Percentiles rank a stretch among this genome's conserved stretches.
Conservation (phyloP, 495 filamentous ascomycete species). For the Neurospora pannonica region DNA sequence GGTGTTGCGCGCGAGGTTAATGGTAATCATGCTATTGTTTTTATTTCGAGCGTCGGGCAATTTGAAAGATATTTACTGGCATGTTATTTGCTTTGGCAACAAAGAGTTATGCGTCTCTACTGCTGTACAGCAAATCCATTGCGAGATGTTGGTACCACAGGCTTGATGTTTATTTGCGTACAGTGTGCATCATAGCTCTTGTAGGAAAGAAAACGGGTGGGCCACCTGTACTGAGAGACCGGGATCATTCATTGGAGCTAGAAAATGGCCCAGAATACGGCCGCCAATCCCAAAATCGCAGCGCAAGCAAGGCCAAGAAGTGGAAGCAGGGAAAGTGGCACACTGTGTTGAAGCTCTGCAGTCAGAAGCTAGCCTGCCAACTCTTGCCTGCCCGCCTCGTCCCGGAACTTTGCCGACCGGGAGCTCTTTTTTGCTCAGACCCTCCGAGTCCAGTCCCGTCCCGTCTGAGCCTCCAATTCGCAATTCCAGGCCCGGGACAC, state of each 20-base stretch:
- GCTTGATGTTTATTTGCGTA: not conserved
- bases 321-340: not conserved
- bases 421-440: slow-evolving; percentile 29
- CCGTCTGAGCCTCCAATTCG: slow-evolving; percentile 5
- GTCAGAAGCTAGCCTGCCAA: not conserved
- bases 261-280: not conserved
- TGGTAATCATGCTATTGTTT: not conserved
- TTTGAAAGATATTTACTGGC: not conserved
- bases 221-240: not conserved
- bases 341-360: not conserved
- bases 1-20: not conserved
- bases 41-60: not conserved
- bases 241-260: not conserved
- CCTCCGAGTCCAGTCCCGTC: not conserved
- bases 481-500: slow-evolving; percentile 19
- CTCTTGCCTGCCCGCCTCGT: slow-evolving; percentile 11
- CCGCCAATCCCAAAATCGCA: not conserved
- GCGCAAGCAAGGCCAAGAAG: not conserved
- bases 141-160: not conserved
- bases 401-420: slow-evolving; percentile 25
- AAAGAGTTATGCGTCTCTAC: not conserved
- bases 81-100: not conserved
- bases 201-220: not conserved
- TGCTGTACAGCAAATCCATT: not conserved
- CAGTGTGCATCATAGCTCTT: not conserved